Percentiles rank a stretch among this genome's conserved stretches.
Evolutionary conservation across 78 protist species (phyloP).

Genomic region (Tieghemostelium lacteum): DNA sequence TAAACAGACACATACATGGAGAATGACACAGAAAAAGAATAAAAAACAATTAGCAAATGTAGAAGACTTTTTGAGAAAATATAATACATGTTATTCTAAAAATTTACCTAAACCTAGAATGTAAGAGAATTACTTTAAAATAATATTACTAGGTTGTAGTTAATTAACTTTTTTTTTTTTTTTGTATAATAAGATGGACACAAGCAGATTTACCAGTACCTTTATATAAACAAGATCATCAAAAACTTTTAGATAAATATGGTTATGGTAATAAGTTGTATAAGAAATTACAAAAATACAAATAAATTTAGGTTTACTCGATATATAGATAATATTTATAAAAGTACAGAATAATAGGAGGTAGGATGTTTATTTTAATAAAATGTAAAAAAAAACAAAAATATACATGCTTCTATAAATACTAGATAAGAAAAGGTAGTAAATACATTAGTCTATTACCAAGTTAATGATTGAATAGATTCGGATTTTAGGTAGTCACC

Average conservation of each 20-base stretch:
- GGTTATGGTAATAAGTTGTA: conserved; percentile 69
- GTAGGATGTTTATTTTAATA: neutral
- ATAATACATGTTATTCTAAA: conserved; percentile 62
- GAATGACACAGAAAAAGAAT: conserved; percentile 62
- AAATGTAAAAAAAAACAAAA: neutral
- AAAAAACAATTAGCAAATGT: conserved; percentile 1
- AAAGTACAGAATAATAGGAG: neutral
- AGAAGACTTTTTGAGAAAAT: conserved; percentile 40
- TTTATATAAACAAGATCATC: conserved; percentile 62
- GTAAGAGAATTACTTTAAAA: neutral
- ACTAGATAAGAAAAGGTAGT: too few relatives aligned
- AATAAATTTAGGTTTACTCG: neutral
- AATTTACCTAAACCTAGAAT: conserved; percentile 63
- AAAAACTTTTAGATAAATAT: conserved; percentile 34
- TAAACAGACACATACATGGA: conserved; percentile 67
- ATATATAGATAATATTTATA: too few relatives aligned
- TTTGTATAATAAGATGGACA: conserved; percentile 48
- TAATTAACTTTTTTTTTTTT: neutral
- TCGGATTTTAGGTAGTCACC: too few relatives aligned
- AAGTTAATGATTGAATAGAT: too few relatives aligned
- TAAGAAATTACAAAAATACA: conserved; percentile 47
- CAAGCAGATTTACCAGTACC: conserved; percentile 32
- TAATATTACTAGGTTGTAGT: neutral
- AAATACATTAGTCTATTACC: neutral
- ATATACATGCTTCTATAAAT: neutral